These are phyloP conservation scores for Leccinum griseonigrum DNA, from an alignment of 1,284 basidiomycete species.

Conservation along the genomic window DNA sequence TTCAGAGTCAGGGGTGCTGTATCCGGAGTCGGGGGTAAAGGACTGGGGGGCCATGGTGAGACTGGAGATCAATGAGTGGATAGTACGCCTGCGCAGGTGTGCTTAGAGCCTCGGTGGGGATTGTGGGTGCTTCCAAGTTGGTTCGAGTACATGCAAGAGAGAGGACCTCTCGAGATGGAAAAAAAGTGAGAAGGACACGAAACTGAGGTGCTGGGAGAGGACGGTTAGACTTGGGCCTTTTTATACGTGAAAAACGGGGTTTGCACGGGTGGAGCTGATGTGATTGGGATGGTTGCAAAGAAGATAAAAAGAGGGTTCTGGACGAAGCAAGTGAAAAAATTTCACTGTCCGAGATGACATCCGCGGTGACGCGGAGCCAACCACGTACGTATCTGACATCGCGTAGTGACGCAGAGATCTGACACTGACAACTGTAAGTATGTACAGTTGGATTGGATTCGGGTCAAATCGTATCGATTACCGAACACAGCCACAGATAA, in stretches of 20 bases:
- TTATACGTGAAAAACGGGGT: slow-evolving; percentile 32
- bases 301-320: background rate
- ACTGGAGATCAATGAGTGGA: slow-evolving; percentile 45
- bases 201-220: background rate
- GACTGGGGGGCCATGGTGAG: slow-evolving; percentile 51
- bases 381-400: slow-evolving; percentile 3
- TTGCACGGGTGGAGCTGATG: background rate
- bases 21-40: slow-evolving; percentile 52
- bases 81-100: slow-evolving; percentile 63
- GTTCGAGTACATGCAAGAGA: slow-evolving; percentile 82
- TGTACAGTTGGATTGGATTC: background rate
- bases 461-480: background rate
- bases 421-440: background rate
- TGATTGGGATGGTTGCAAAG: background rate
- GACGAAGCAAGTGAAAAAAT: background rate
- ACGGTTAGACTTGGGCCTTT: slow-evolving; percentile 3
- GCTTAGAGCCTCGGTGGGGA: slow-evolving; percentile 71
- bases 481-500: background rate
- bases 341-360: slow-evolving; percentile 22
- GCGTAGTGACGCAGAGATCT: background rate
- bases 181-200: background rate
- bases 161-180: slow-evolving; percentile 25
- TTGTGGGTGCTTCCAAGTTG: slow-evolving; percentile 80
- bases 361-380: slow-evolving; percentile 12
- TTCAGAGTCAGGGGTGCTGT: slow-evolving; percentile 64